These are phyloP conservation scores for Arctostaphylos glauca DNA, from an alignment of 148 eudicot species.

Conservation along the genomic window DNA sequence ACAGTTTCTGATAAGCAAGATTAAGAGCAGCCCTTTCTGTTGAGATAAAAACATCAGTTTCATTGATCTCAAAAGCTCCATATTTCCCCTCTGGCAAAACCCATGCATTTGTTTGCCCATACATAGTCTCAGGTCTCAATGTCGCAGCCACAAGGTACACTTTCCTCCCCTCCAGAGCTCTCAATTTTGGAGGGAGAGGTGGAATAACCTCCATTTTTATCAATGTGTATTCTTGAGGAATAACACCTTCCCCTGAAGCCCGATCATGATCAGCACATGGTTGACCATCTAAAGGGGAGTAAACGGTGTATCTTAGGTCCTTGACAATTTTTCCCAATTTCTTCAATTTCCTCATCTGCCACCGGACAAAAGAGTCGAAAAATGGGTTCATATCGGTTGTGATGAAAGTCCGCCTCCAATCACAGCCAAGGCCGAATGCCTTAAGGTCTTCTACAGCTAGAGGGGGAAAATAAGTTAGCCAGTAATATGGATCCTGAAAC, in stretches of 20 bases:
- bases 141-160: slow-evolving; percentile 93
- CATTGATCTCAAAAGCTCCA: slow-evolving; percentile 88
- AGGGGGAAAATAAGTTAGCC: slow-evolving; percentile 79
- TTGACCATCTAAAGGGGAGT: slow-evolving; percentile 88
- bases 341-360: slow-evolving; percentile 87
- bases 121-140: slow-evolving; percentile 91
- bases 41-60: slow-evolving; percentile 64
- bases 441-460: slow-evolving; percentile 82
- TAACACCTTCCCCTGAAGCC: slow-evolving; percentile 96
- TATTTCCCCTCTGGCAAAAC: slow-evolving; percentile 86
- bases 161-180: slow-evolving; percentile 60
- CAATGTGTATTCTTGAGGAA: slow-evolving; percentile 88
- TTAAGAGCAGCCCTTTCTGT: slow-evolving; percentile 77
- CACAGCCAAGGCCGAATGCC: slow-evolving; percentile 83
- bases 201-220: slow-evolving; percentile 86
- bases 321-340: slow-evolving; percentile 77
- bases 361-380: slow-evolving; percentile 79
- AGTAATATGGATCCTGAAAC: slow-evolving; percentile 64
- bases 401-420: slow-evolving; percentile 90
- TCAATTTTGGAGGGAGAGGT: slow-evolving; percentile 68
- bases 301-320: slow-evolving; percentile 70
- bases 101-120: slow-evolving; percentile 95
- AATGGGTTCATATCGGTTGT: slow-evolving; percentile 78
- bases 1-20: slow-evolving; percentile 76
- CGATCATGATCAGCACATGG: slow-evolving; percentile 98